Evolutionary conservation across 2,329 filamentous ascomycete species (phyloP).

Genomic region (Torrubiellomyces zombiae): DNA sequence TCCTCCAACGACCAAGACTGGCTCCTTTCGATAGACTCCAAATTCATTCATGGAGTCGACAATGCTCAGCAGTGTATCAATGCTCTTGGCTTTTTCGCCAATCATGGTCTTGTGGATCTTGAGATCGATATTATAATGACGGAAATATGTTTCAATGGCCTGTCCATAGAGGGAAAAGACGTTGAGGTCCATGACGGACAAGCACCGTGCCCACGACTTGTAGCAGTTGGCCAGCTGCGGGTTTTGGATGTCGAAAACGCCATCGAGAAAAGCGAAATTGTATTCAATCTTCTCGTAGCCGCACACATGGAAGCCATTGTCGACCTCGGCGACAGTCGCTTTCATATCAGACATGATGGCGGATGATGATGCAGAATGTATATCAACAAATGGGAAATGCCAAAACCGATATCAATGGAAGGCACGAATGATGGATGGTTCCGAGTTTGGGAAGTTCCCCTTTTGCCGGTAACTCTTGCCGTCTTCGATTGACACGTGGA

Average conservation of each 20-base stretch:
- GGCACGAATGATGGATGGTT: no score
- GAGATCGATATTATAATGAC: conserved; percentile 43
- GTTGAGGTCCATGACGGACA: conserved; percentile 56
- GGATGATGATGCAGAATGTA: not conserved
- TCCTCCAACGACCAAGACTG: conserved; percentile 49
- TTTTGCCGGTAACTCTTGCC: no score
- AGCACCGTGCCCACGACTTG: conserved; percentile 43
- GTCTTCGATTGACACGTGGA: no score
- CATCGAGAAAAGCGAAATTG: conserved; percentile 57
- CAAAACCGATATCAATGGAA: no score
- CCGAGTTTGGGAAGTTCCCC: no score
- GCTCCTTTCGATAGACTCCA: conserved; percentile 52
- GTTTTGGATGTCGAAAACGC: conserved; percentile 45
- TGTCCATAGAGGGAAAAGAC: conserved; percentile 52
- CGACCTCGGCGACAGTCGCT: conserved; percentile 46
- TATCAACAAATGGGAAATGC: not conserved
- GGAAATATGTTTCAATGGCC: conserved; percentile 50
- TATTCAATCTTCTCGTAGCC: conserved; percentile 65
- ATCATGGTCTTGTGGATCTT: conserved; percentile 58
- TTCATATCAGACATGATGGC: conserved; percentile 51
- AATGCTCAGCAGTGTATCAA: conserved; percentile 51
- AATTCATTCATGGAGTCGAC: conserved; percentile 62
- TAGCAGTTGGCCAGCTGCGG: conserved; percentile 48
- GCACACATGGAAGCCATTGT: conserved; percentile 50
- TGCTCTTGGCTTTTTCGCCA: conserved; percentile 59